Base-by-base conservation (phyloP, 345 rosid species). In the Rhizophora apiculata region DNA sequence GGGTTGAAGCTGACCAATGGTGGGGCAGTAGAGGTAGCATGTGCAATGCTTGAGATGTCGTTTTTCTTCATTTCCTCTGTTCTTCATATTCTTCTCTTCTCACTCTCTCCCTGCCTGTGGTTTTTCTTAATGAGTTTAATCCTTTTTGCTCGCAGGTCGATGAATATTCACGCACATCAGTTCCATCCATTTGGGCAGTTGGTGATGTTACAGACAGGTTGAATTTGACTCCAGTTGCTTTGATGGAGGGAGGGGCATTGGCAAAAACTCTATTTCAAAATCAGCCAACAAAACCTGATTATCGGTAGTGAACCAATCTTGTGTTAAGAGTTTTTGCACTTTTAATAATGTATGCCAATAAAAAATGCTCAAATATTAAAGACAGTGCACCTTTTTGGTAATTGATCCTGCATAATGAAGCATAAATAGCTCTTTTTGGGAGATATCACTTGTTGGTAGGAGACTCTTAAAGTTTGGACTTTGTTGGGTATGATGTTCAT, bases 181-280 rank as follows among this genome's bases (percentile, higher is more conserved):
- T 91, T 69, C 92, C 97, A 63, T 89, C 98, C 60, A 91, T 94
- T 61, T 94, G 93, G 96, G 98, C 98, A 46, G 95, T 94, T 63
- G 98, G 98, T 75, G 98, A 94, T 74, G 97, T 91, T 60, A 94
- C 98, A 26, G 96, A 89, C 73, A 80, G 98, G 70, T 69, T 94
- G 71, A 94, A 94, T 83, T 79, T 94, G 90, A 94, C 97, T 79
- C 98, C 98, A 60, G 98, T 94, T 78, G 97, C 98, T 64, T 84
- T 94, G 80, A 94, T 94, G 97, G 98, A 94, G 85, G 98, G 98
- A 77, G 93, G 83, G 65, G 98, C 98, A 59, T 75, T 94, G 76
- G 98, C 97, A 65, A 91, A 94, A 82, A 87, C 97, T 13, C 39
- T 94, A 59, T 89, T 91, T 73, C 80, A 72, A 21, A 85, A 87